Conservation (phyloP, 306 rosid species). For the Lathyrus oleraceus region DNA sequence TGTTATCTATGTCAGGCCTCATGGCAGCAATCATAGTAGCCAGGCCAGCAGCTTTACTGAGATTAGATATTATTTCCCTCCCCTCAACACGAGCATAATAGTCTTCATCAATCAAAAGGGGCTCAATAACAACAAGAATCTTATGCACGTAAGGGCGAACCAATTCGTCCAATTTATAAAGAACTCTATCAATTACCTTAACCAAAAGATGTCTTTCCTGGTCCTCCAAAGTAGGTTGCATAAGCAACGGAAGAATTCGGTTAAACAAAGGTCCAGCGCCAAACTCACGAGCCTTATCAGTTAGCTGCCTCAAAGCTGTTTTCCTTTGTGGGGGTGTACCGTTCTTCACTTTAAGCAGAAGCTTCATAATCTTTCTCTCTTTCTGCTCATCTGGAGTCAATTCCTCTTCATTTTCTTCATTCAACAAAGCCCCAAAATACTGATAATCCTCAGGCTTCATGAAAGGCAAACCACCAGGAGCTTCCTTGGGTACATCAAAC, state of each 20-base stretch:
- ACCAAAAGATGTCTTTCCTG: conserved; percentile 46
- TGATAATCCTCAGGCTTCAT: conserved; percentile 47
- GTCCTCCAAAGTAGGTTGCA: conserved; percentile 47
- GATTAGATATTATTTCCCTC: conserved; percentile 91
- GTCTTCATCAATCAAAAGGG: conserved; percentile 91
- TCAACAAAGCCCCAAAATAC: conserved; percentile 44
- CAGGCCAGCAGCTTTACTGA: conserved; percentile 97
- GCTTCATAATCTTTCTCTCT: conserved; percentile 44
- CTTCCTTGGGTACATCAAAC: conserved; percentile 43
- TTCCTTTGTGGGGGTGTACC: conserved; percentile 41
- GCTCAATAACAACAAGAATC: conserved; percentile 96
- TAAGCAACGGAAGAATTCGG: conserved; percentile 43
- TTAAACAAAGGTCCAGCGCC: conserved; percentile 46
- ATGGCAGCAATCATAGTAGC: conserved; percentile 99
- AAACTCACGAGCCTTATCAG: conserved; percentile 44
- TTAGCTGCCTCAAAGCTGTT: conserved; percentile 40
- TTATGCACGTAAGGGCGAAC: conserved; percentile 96
- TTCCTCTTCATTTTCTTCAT: conserved; percentile 44
- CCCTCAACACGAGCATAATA: conserved; percentile 98
- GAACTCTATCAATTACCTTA: conserved; percentile 70
- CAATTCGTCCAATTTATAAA: conserved; percentile 89
- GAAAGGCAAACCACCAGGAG: conserved; percentile 44
- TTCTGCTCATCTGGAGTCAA: conserved; percentile 41
- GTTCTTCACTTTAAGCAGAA: conserved; percentile 43
- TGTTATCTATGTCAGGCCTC: conserved; percentile 98